A percentile compares a stretch with the other conserved stretches of the same genome.
phyloP scores from a whole-genome alignment of 805 yeast species.

The Isabelozyma heimii region DNA sequence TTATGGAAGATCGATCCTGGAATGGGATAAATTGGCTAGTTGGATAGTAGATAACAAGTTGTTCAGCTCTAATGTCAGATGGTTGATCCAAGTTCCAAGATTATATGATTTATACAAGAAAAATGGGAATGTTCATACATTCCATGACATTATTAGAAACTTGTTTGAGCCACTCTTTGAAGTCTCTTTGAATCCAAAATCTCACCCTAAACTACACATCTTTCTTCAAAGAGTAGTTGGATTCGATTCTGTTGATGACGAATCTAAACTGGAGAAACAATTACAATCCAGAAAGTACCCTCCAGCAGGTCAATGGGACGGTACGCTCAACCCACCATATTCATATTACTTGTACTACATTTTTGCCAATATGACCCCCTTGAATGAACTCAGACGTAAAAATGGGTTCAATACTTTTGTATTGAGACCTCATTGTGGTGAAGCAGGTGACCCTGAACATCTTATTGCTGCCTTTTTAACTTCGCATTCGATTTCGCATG shows the following conservation, averaged over 20 bases:
- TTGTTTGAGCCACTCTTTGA: constrained; percentile 87
- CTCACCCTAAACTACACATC: constrained; percentile 87
- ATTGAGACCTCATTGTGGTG: constrained; percentile 98
- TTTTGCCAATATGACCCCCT: constrained; percentile 79
- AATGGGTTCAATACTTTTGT: constrained; percentile 85
- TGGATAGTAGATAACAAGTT: constrained; percentile 95
- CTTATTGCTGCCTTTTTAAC: constrained; percentile 84
- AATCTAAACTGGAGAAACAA: constrained; percentile 84
- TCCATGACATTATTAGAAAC: constrained; percentile 75
- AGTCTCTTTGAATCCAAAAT: constrained; percentile 78
- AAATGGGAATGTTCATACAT: constrained; percentile 63
- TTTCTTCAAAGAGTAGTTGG: constrained; percentile 95
- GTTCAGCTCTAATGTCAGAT: constrained; percentile 89
- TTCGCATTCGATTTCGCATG: constrained; percentile 93
- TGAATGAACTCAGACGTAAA: constrained; percentile 77
- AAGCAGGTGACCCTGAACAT: constrained; percentile 99
- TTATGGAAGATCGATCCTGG: constrained; percentile 84
- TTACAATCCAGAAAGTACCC: constrained; percentile 77
- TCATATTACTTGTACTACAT: constrained; percentile 90
- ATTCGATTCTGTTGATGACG: constrained; percentile 98
- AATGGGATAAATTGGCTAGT: constrained; percentile 92
- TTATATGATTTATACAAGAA: constrained; percentile 85
- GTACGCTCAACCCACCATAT: constrained; percentile 88
- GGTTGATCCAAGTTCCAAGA: constrained; percentile 96
- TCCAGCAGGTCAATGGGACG: constrained; percentile 79